Percentiles rank a stretch among this genome's conserved stretches.
Evolutionary conservation across 1,284 basidiomycete species (phyloP).

Genomic region (Puccinia polysora): DNA sequence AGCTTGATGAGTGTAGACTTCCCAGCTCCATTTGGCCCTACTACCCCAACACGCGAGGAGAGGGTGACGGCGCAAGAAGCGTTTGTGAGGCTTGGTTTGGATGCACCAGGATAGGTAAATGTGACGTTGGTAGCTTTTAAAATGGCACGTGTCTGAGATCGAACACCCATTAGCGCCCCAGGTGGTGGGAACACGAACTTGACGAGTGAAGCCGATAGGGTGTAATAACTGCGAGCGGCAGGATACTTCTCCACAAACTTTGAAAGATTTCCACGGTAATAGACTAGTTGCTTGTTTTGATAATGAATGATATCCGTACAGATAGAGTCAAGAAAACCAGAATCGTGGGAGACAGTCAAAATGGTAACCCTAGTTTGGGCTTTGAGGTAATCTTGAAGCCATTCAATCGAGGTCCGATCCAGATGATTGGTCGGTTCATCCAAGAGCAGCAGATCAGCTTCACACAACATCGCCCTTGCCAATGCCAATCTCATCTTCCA

Average conservation of each 20-base stretch:
- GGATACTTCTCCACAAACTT: conserved; percentile 86
- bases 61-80: conserved; percentile 89
- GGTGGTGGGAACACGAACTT: conserved; percentile 96
- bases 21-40: conserved; percentile 88
- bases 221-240: conserved; percentile 95
- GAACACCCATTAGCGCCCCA: conserved; percentile 92
- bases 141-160: conserved; percentile 93
- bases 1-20: conserved; percentile 97
- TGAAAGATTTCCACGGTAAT: conserved; percentile 91
- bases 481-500: conserved; percentile 91
- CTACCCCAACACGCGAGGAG: conserved; percentile 68
- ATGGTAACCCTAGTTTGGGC: conserved; percentile 79
- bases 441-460: conserved; percentile 85
- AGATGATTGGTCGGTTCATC: conserved; percentile 92
- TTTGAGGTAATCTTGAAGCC: conserved; percentile 86
- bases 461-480: conserved; percentile 91
- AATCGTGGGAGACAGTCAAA: conserved; percentile 95
- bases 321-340: conserved; percentile 92
- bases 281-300: conserved; percentile 86
- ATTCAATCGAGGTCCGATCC: conserved; percentile 63
- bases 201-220: conserved; percentile 86
- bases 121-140: conserved; percentile 88
- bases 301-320: conserved; percentile 99
- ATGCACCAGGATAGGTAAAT: conserved; percentile 86
- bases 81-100: conserved; percentile 75